Evolutionary conservation across 1,139 yeast species (phyloP), one percentile per base, ranked within the genome.

Genomic region (Scheffersomyces cryptocercus): DNA sequence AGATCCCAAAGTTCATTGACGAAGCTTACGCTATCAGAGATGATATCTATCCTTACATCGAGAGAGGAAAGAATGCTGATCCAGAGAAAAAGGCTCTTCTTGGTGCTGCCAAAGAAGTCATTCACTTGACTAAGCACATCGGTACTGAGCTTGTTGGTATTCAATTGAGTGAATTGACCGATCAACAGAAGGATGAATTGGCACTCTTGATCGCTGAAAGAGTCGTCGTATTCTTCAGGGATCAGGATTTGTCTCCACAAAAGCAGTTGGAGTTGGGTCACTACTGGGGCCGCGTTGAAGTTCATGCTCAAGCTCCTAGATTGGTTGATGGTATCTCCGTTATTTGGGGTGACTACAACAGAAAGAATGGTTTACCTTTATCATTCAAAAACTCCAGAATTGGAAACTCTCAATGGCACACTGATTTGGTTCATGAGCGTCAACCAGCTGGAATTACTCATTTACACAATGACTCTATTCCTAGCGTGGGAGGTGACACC

Each of bases 381-480:
- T 58, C 65, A 13, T 70, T 64, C 59, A 70, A 65, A 49, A 58
- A 58, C 36, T 53, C 64, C 38, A 57, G 54, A 37, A 61, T 61
- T 31, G 75, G 74, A 8, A 69, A 67, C 52, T 58, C 70, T 4
- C 54, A 49, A 40, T 75, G 80, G 80, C 80, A 75, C 59, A 67
- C 79, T 3, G 80, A 75, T 51, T 63, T 75, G 51, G 76, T 67
- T 37, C 79, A 73, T 46, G 79, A 73, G 53, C 61, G 58, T 47
- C 76, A 72, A 47, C 79, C 79, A 2, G 76, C 80, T 11, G 79
- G 78, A 24, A 57, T 71, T 45, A 74, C 80, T 24, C 79, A 73
- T 51, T 62, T 75, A 46, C 77, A 73, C 55, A 62, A 69, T 50
- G 79, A 74, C 54, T 60, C 73, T 9, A 69, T 74, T 47, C 79